Evolutionary conservation across 1,284 basidiomycete species (phyloP).

Genomic region (Cystobasidium pallidum): DNA sequence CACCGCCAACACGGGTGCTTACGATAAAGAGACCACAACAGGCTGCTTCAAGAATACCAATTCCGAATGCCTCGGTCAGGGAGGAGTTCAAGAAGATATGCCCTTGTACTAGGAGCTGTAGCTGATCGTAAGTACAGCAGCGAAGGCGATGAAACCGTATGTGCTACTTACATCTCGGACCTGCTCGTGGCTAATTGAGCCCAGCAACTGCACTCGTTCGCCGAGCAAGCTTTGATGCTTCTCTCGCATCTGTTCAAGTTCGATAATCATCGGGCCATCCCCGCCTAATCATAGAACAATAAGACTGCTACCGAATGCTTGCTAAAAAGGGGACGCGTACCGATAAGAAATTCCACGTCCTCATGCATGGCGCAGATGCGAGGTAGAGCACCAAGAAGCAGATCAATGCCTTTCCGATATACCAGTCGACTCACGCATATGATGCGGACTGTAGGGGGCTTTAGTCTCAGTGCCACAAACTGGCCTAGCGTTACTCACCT

Average conservation of each 20-base stretch:
- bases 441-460: conserved; percentile 73
- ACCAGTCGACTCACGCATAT: conserved; percentile 92
- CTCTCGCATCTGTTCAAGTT: conserved; percentile 94
- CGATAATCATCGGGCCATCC: conserved; percentile 92
- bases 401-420: conserved; percentile 95
- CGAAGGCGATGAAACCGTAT: neutral
- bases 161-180: conserved; percentile 70
- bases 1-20: conserved; percentile 89
- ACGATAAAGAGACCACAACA: conserved; percentile 93
- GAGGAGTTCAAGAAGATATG: conserved; percentile 94
- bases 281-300: conserved; percentile 59
- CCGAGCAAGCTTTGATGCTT: conserved; percentile 72
- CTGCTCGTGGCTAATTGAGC: conserved; percentile 75
- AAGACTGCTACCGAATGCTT: neutral
- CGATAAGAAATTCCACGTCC: conserved; percentile 84
- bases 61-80: conserved; percentile 95
- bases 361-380: conserved; percentile 82
- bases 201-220: conserved; percentile 86
- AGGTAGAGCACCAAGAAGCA: conserved; percentile 89
- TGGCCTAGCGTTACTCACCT: conserved; percentile 61
- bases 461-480: neutral
- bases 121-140: neutral
- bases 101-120: conserved; percentile 77
- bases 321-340: conserved; percentile 57
- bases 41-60: conserved; percentile 93